phyloP scores from a whole-genome alignment of 805 yeast genomes.

The Schwanniomyces yamadae region DNA sequence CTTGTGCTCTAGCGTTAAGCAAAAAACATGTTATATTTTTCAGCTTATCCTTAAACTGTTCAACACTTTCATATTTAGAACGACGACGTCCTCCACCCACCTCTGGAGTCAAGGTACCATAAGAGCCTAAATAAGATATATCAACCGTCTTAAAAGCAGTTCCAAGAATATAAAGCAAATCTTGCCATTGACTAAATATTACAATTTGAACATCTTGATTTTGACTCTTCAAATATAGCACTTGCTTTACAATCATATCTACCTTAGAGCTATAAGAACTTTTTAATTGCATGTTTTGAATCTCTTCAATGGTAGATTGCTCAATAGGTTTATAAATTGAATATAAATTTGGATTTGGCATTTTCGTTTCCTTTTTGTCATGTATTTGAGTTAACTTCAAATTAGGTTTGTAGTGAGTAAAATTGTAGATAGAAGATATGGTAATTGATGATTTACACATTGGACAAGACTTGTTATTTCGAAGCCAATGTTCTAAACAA shows the following conservation, averaged over 20 bases:
- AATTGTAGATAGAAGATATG: conserved; percentile 59
- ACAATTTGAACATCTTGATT: conserved; percentile 75
- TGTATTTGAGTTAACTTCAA: conserved; percentile 47
- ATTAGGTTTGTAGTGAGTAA: conserved; percentile 57
- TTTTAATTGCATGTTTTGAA: conserved; percentile 34
- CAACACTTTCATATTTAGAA: conserved; percentile 42
- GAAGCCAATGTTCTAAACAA: conserved; percentile 77
- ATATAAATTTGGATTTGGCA: conserved; percentile 17
- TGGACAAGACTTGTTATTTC: conserved; percentile 64
- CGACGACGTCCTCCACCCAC: conserved; percentile 28
- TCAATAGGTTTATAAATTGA: conserved; percentile 49
- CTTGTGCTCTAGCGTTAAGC: conserved; percentile 80
- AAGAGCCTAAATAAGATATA: conserved; percentile 57
- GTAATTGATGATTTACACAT: conserved; percentile 64
- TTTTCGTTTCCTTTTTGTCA: conserved; percentile 11
- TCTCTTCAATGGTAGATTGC: conserved; percentile 40
- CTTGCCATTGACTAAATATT: conserved; percentile 87
- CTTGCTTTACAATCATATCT: conserved; percentile 75
- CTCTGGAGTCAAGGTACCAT: conserved; percentile 36
- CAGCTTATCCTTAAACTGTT: conserved; percentile 57
- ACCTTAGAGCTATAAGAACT: conserved; percentile 77
- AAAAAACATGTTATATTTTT: conserved; percentile 76
- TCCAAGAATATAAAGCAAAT: conserved; percentile 63
- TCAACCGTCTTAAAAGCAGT: conserved; percentile 61
- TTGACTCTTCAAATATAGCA: conserved; percentile 56